A percentile compares a stretch with the other conserved stretches of the same genome.
These are phyloP conservation scores for Moricandia arvensis DNA, from an alignment of 345 rosid species.

Conservation along the genomic window DNA sequence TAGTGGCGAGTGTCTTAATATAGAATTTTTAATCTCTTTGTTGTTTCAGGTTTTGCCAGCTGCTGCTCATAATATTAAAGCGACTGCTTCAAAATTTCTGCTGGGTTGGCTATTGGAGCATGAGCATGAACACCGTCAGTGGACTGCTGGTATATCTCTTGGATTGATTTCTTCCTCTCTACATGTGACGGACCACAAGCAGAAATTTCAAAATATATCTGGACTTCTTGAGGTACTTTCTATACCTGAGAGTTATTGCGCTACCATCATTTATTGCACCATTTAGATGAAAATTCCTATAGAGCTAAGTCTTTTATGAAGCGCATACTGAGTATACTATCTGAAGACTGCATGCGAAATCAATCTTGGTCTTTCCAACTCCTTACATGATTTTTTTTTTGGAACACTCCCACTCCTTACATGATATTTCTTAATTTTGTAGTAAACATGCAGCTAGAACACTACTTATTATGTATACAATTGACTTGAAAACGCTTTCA, in stretches of 20 bases:
- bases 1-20: background rate
- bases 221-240: slow-evolving; percentile 73
- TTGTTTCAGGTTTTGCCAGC: slow-evolving; percentile 75
- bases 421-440: background rate
- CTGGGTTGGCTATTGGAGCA: slow-evolving; percentile 73
- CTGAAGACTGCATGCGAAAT: slow-evolving; percentile 2
- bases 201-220: slow-evolving; percentile 64
- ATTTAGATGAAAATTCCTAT: background rate
- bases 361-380: slow-evolving; percentile 14
- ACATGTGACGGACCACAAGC: slow-evolving; percentile 81
- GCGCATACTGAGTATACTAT: slow-evolving; percentile 1
- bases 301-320: background rate
- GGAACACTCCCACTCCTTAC: background rate
- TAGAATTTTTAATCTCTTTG: slow-evolving; percentile 12
- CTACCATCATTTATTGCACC: slow-evolving; percentile 1
- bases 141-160: slow-evolving; percentile 94
- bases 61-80: slow-evolving; percentile 67
- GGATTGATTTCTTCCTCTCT: slow-evolving; percentile 75
- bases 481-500: slow-evolving; percentile 36
- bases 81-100: slow-evolving; percentile 80
- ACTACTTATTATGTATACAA: slow-evolving; percentile 1
- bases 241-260: slow-evolving; percentile 7
- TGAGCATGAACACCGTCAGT: slow-evolving; percentile 90
- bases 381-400: background rate
- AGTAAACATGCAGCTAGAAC: background rate